A percentile compares a stretch with the other conserved stretches of the same genome.
These are phyloP conservation scores for Paspalum vaginatum DNA, from an alignment of 176 grass and related monocot species.

Conservation along the genomic window DNA sequence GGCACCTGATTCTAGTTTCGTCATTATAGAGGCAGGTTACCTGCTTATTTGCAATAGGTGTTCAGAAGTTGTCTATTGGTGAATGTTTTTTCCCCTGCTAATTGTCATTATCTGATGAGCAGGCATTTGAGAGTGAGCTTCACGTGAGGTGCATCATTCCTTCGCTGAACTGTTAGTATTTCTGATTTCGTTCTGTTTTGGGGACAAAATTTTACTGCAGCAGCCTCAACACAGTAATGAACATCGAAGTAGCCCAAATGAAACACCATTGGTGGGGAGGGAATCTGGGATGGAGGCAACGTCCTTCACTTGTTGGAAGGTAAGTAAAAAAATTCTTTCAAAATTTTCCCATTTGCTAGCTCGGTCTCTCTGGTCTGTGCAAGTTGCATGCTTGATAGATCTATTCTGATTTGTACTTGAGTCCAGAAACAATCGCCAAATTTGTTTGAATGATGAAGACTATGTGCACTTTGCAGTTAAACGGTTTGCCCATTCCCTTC, in stretches of 20 bases:
- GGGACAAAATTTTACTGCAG: conserved; percentile 14
- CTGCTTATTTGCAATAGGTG: not conserved
- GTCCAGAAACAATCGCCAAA: not conserved
- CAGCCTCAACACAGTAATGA: conserved; percentile 12
- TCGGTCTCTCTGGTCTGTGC: not conserved
- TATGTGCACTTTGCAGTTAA: not conserved
- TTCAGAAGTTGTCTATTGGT: not conserved
- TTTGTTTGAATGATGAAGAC: not conserved
- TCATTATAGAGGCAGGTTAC: not conserved
- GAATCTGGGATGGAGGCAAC: conserved; percentile 9
- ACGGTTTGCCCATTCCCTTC: not conserved
- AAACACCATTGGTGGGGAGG: not conserved
- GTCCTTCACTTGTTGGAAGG: not conserved
- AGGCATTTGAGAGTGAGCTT: not conserved
- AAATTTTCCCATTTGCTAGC: conserved; percentile 8
- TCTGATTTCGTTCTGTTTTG: not conserved
- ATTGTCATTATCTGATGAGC: not conserved
- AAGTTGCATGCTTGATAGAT: not conserved
- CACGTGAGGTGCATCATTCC: not conserved
- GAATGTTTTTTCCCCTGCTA: not conserved
- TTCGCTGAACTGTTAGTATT: not conserved
- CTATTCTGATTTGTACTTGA: not conserved
- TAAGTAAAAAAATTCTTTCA: not conserved
- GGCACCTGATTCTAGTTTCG: conserved; percentile 7
- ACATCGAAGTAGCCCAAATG: conserved; percentile 19